Base-by-base conservation (phyloP, 2,329 filamentous ascomycete genomes). In the Colletotrichum lini region DNA sequence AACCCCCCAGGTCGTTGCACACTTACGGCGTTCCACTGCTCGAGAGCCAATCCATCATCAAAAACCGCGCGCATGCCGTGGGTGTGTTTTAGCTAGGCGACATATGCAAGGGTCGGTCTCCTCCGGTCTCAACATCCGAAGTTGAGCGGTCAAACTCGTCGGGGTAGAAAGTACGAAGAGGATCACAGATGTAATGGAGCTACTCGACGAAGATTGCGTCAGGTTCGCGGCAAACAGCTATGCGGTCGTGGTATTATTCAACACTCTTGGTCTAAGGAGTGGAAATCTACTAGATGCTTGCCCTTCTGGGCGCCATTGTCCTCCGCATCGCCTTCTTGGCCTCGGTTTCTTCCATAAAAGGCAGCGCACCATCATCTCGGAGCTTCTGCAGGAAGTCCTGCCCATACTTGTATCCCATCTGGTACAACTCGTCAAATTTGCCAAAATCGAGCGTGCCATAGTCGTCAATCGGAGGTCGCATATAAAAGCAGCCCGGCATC, bases 361-460 rank as follows among this genome's bases (percentile, higher is more conserved):
- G 89, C 75, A 99, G 82, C 49, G 92, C 88, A 0, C 96, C 96
- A 76, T 97, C 88, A 49, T 93, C 93, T 78, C 91, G 91, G 79
- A 98, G 84, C 75, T 91, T 88, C 64, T 90, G 90, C 74, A 99
- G 81, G 79, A 92, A 98, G 65, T 94, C 90, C 80, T 93, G 92
- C 5, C 95, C 96, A 78, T 92, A 99, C 65, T 89, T 87, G 82
- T 98, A 97, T 1, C 96, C 97, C 13, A 98, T 88, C 75, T 93
- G 88, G 78, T 97, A 98, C 65, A 99, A 96, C 86, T 99, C 97
- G 77, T 98, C 96, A 81, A 99, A 99, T 81, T 97, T 98, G 73
- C 91, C 94, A 84, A 99, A 99, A 70, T 99, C 96, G 40, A 99
- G 85, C 1, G 96, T 99, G 5, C 95, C 96, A 76, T 98, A 99